Base-by-base conservation (phyloP, 2,329 filamentous ascomycete species). In the Epichloe bromicola region DNA sequence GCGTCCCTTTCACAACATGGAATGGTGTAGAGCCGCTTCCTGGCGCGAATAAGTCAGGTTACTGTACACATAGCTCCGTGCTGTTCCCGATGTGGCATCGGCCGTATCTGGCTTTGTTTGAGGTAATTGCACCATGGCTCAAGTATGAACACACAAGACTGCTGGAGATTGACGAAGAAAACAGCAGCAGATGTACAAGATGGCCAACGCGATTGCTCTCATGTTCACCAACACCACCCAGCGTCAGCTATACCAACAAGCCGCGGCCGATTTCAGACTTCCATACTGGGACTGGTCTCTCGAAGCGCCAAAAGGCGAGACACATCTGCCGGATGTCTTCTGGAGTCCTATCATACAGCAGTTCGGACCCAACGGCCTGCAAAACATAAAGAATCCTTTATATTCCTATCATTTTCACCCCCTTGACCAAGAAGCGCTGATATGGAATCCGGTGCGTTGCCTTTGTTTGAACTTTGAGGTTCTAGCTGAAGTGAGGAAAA, bases 41-140 rank as follows among this genome's bases (percentile, higher is more conserved):
- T 2, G 78, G 77, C 2, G 78, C 75, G 53, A 70, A 74, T 51
- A 68, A 72, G 39, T 72, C 75, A 15, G 88, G 87, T 47, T 94
- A 89, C 64, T 94, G 88, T 64, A 79, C 79, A 14, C 88, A 95
- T 66, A 78, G 74, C 23, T 86, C 85, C 1, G 79, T 83, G 40
- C 70, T 93, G 15, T 93, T 95, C 63, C 79, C 84, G 39, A 76
- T 82, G 39, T 94, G 88, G 88, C 88, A 95, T 71, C 79, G 88
- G 47, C 85, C 87, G 1, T 94, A 91, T 65, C 71, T 93, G 53
- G 75, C 73, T 33, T 64, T 80, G 48, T 78, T 78, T 52, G 78
- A 81, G 70, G 78, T 76, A 54, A 52, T 61, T 38, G 2, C 7
- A 30, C 10, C 2, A 30, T 20, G 14, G 7, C 30, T 12, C n/a